Conservation (phyloP, 75 land plant genomes). For the Isoetes taiwanensis region DNA sequence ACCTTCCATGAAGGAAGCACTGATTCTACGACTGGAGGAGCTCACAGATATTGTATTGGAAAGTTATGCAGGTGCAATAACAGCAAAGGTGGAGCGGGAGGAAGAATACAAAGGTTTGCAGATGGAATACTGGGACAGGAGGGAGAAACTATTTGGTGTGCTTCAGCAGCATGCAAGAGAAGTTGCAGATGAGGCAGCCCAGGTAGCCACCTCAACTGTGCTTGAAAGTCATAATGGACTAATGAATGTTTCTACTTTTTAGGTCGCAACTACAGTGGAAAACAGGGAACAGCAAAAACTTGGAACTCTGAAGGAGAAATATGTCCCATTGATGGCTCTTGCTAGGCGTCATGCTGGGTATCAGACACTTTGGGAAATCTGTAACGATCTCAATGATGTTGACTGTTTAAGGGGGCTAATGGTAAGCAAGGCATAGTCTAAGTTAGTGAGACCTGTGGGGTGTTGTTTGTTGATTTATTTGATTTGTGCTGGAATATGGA, state of each 20-base stretch:
- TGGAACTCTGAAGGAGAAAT: constrained; percentile 28
- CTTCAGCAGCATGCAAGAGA: constrained; percentile 47
- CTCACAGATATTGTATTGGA: constrained; percentile 71
- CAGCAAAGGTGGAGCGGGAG: constrained; percentile 66
- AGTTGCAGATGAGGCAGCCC: constrained; percentile 23
- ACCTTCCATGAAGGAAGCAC: constrained; percentile 27
- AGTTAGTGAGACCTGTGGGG: too few species aligned
- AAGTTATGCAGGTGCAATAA: constrained; percentile 55
- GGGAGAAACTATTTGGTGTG: constrained; percentile 59
- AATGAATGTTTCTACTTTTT: background rate
- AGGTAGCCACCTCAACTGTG: constrained; percentile 19
- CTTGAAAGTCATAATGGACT: background rate
- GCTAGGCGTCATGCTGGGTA: constrained; percentile 84
- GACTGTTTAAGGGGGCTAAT: constrained; percentile 59
- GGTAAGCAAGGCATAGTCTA: too few species aligned
- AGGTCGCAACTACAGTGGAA: background rate
- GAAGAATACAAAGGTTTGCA: constrained; percentile 61
- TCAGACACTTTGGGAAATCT: constrained; percentile 66
- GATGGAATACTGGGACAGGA: constrained; percentile 50
- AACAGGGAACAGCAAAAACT: constrained; percentile 31
- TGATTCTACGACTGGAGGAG: constrained; percentile 45
- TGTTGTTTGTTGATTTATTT: too few species aligned
- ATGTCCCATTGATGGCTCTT: constrained; percentile 39
- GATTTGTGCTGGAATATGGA: too few species aligned
- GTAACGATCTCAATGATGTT: constrained; percentile 65